Conservation (phyloP, 2,329 filamentous ascomycete genomes). For the Colletotrichum sp. region DNA sequence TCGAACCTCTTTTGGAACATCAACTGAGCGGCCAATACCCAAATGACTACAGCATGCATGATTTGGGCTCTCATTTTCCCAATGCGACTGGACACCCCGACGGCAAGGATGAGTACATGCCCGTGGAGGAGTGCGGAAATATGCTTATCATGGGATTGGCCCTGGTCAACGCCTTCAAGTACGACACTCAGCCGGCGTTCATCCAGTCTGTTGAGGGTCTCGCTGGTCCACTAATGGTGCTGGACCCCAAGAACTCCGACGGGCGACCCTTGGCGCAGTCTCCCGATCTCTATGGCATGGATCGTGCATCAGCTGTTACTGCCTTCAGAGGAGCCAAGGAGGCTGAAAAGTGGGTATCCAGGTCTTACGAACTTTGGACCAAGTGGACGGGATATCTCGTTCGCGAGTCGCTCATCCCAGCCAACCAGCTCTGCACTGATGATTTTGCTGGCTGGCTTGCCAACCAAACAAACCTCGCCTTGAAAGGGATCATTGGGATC, state of each 20-base stretch:
- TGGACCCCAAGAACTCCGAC: not conserved
- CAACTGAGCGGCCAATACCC: constrained; percentile 84
- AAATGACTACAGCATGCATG: constrained; percentile 81
- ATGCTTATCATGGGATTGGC: constrained; percentile 82
- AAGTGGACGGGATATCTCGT: constrained; percentile 79
- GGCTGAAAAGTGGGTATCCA: constrained; percentile 43
- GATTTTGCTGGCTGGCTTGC: constrained; percentile 79
- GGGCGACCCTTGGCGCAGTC: constrained; percentile 40
- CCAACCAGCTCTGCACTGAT: constrained; percentile 77
- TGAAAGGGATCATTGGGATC: constrained; percentile 80
- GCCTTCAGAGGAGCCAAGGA: constrained; percentile 46
- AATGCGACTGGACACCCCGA: constrained; percentile 77
- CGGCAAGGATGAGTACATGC: constrained; percentile 76
- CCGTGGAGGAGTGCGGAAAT: constrained; percentile 75
- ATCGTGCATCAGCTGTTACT: constrained; percentile 61
- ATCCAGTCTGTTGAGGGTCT: constrained; percentile 54
- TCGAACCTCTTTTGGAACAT: constrained; percentile 82
- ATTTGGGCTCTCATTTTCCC: constrained; percentile 74
- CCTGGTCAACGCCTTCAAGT: constrained; percentile 74
- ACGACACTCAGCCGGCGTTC: constrained; percentile 62
- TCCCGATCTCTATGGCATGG: constrained; percentile 50
- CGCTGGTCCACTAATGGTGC: constrained; percentile 6
- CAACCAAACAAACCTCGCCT: constrained; percentile 75
- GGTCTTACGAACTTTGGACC: constrained; percentile 72
- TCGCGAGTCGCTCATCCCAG: constrained; percentile 70